A percentile compares a stretch with the other conserved stretches of the same genome.
Conservation (phyloP, 2,329 filamentous ascomycete species). For the Aspergillus novofumigatus region DNA sequence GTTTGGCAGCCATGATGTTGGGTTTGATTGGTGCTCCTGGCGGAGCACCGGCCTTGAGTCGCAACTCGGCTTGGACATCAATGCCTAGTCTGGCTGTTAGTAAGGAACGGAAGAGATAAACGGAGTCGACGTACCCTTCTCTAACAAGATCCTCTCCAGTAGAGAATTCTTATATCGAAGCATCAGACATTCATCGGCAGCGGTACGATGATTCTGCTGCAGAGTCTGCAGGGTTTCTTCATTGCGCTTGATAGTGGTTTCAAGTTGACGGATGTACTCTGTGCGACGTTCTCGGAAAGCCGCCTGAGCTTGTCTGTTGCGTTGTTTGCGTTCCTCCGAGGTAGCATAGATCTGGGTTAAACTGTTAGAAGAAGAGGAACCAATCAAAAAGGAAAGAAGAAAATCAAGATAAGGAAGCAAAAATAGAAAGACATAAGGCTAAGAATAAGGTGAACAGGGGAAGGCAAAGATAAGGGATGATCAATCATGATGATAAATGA, state of each 20-base stretch:
- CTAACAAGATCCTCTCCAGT: slow-evolving; percentile 87
- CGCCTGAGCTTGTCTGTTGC: slow-evolving; percentile 94
- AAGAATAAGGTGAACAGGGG: slow-evolving; percentile 14
- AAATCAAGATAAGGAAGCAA: background rate
- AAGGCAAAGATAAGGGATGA: background rate
- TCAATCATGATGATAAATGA: slow-evolving; percentile 13
- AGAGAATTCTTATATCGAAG: slow-evolving; percentile 97
- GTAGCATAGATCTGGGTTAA: slow-evolving; percentile 84
- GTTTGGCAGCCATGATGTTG: slow-evolving; percentile 65
- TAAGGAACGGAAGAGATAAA: background rate
- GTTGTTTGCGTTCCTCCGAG: slow-evolving; percentile 95
- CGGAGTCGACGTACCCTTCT: slow-evolving; percentile 66
- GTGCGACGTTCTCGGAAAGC: slow-evolving; percentile 95
- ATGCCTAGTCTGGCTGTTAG: slow-evolving; percentile 59
- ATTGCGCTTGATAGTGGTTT: slow-evolving; percentile 95
- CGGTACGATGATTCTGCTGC: slow-evolving; percentile 88
- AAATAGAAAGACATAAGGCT: slow-evolving; percentile 11
- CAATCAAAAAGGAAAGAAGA: background rate
- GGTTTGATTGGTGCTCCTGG: slow-evolving; percentile 62
- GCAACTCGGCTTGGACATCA: slow-evolving; percentile 93
- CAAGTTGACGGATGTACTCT: slow-evolving; percentile 98
- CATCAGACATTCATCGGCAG: slow-evolving; percentile 96
- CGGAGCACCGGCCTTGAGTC: slow-evolving; percentile 85
- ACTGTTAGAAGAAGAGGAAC: too few relatives aligned
- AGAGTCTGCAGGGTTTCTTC: slow-evolving; percentile 90